Percentiles rank a stretch among this genome's conserved stretches.
Conservation (phyloP, 2,329 filamentous ascomycete species). For the Leptodontidium sp. region DNA sequence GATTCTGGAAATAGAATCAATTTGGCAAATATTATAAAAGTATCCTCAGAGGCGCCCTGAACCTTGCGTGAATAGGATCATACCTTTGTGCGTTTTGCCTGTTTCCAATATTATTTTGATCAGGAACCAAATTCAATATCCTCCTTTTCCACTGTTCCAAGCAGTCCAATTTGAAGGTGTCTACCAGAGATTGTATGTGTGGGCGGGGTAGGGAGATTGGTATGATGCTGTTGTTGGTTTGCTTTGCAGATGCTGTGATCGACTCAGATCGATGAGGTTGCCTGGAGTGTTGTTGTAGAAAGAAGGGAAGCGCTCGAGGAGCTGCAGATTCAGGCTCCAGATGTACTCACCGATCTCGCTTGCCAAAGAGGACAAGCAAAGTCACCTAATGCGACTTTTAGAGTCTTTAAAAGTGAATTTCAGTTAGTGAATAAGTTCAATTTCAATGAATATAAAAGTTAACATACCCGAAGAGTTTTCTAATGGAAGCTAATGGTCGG, state of each 20-base stretch:
- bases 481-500: neutral
- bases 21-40: neutral
- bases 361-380: neutral
- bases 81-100: neutral
- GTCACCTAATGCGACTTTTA: neutral
- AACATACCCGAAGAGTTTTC: neutral
- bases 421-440: neutral
- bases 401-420: neutral
- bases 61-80: neutral
- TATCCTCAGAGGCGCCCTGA: neutral
- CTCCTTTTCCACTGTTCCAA: neutral
- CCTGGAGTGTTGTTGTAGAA: no score
- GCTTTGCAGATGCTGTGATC: neutral
- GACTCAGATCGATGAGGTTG: neutral
- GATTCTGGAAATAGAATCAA: neutral
- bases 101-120: neutral
- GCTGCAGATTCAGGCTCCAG: neutral
- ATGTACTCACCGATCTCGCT: slow-evolving; percentile 1
- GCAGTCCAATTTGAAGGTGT: neutral
- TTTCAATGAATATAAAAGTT: no score
- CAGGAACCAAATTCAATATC: neutral
- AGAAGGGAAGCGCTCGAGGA: neutral
- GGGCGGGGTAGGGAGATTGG: neutral
- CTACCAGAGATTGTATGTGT: neutral
- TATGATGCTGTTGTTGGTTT: neutral